Evolutionary conservation across 2,329 filamentous ascomycete genomes (phyloP), one percentile per base, ranked within the genome.

Genomic region (Amesomyces nigricolor): DNA sequence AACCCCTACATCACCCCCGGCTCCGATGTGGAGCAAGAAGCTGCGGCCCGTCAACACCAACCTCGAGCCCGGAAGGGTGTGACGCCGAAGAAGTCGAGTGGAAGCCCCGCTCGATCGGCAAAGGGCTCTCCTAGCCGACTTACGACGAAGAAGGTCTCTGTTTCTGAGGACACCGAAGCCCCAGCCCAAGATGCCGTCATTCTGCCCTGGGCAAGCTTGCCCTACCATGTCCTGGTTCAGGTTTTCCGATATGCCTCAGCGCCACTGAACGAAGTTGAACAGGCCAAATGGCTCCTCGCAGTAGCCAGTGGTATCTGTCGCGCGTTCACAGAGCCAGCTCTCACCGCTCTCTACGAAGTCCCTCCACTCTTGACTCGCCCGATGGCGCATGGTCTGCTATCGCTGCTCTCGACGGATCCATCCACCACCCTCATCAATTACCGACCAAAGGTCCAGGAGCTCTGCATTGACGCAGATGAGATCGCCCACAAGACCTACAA

Each of bases 261-360:
- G 48, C 80, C 83, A 3, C 71, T 87, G 14, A 77, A 54, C 48
- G 71, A 75, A 32, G 62, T 65, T 8, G 64, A 67, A 1, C 65
- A 71, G 5, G 72, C 72, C n/a, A 64, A 74, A 63, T 90, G 86
- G 86, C 78, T 95, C 6, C 70, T 87, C 9, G 74, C 76, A n/a
- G 73, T 80, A n/a, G 73, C 80, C 44, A 82, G 87, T 37, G 75
- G 78, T 2, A 72, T 83, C 14, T 91, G 86, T 62, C 80, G 76
- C 49, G 69, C 76, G 2, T 89, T 91, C 55, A 73, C 80, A 0
- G 88, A 91, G 63, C 86, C 89, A 5, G 88, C 88, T 1, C 70
- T 94, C 49, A 83, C 83, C 5, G 85, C 82, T 1, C 75, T 95
- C 5, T 94, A 94, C 67, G 76, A 79, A 46, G 81, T 76, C 5